A percentile compares a stretch with the other conserved stretches of the same genome.
These are phyloP conservation scores for Amylocarpus encephaloides DNA, from an alignment of 2,329 filamentous ascomycete species.

Conservation along the genomic window DNA sequence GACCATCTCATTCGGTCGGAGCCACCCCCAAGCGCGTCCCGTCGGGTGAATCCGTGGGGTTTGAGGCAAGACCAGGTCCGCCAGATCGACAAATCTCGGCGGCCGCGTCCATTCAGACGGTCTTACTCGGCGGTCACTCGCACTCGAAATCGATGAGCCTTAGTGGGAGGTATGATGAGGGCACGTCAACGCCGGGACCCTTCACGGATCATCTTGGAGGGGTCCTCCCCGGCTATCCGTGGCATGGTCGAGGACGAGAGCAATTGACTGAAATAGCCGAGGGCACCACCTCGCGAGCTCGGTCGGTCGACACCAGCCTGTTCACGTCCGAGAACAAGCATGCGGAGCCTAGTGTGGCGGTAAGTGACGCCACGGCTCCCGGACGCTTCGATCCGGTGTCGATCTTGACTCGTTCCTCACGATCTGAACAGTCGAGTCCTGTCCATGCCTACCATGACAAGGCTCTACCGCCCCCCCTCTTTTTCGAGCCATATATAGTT, in stretches of 20 bases:
- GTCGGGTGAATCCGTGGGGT: conserved; percentile 33
- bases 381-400: conserved; percentile 39
- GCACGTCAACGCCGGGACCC: conserved; percentile 15
- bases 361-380: conserved; percentile 56
- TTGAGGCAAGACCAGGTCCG: conserved; percentile 35
- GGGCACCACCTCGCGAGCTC: conserved; percentile 47
- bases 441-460: conserved; percentile 15
- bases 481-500: conserved; percentile 27
- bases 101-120: conserved; percentile 28
- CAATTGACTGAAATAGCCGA: conserved; percentile 35
- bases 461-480: conserved; percentile 25
- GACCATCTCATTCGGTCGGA: conserved; percentile 36
- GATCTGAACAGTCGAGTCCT: conserved; percentile 22
- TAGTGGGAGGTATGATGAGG: conserved; percentile 14
- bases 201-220: conserved; percentile 28
- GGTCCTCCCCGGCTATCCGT: conserved; percentile 22
- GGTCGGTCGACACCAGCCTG: conserved; percentile 56
- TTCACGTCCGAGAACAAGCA: conserved; percentile 59
- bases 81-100: conserved; percentile 29
- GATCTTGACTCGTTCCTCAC: conserved; percentile 13
- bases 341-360: conserved; percentile 54
- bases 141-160: conserved; percentile 34
- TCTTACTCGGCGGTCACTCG: conserved; percentile 28
- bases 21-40: conserved; percentile 29
- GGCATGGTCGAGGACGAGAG: conserved; percentile 17